Evolutionary conservation across 345 rosid genomes (phyloP).

Genomic region (Camelina hispida): DNA sequence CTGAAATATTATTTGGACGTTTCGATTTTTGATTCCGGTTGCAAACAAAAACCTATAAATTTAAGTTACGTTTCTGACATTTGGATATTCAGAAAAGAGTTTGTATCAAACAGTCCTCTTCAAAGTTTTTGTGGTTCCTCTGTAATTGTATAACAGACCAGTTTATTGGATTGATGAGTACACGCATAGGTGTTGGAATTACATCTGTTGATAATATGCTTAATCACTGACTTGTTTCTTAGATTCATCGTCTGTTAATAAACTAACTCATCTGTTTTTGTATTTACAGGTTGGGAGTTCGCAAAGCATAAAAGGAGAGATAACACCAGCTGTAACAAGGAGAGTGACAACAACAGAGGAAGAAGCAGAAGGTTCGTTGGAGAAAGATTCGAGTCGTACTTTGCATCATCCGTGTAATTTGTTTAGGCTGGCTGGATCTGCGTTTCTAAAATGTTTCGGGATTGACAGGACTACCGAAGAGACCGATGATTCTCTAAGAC

Average conservation of each 20-base stretch:
- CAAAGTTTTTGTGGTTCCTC: not conserved
- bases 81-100: not conserved
- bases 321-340: constrained; percentile 33
- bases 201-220: not conserved
- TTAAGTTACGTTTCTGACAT: not conserved
- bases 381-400: constrained; percentile 24
- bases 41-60: not conserved
- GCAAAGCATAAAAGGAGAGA: constrained; percentile 42
- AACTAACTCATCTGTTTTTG: not conserved
- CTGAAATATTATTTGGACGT: not conserved
- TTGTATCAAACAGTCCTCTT: not conserved
- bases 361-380: constrained; percentile 23
- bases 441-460: constrained; percentile 42
- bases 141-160: not conserved
- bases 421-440: constrained; percentile 43
- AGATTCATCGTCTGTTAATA: not conserved
- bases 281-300: constrained; percentile 31
- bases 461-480: constrained; percentile 29
- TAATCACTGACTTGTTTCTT: not conserved
- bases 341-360: constrained; percentile 27
- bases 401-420: constrained; percentile 41
- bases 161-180: not conserved
- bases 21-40: not conserved
- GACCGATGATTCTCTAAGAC: constrained; percentile 36
- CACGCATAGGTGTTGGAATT: not conserved